Base-by-base conservation (phyloP, 2,329 filamentous ascomycete species). In the Talaromyces rugulosus region DNA sequence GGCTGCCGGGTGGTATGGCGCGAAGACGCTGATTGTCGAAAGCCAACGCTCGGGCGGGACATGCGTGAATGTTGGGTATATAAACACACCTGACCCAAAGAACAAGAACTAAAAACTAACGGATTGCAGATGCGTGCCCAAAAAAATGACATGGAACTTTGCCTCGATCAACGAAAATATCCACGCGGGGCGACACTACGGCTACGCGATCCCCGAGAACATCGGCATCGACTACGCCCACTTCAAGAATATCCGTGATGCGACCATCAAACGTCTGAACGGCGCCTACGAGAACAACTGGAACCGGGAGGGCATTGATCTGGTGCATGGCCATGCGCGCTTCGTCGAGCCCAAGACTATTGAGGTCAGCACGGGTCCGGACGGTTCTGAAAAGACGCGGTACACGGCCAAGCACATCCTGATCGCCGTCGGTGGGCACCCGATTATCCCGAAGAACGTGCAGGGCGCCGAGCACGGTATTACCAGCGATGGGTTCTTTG, bases 51-150 rank as follows among this genome's bases (percentile, higher is more conserved):
- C 77, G 31, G 81, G 81, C 34, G 81, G 80, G 58, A 80, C 76
- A 51, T 83, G 81, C 70, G 81, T 84, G 60, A 83, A 83, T 68
- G 82, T 83, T 66, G 82, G 81, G 80, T 82, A 73, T 66, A 77
- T n/a, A n/a, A n/a, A n/a, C n/a, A n/a, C n/a, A n/a, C n/a, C n/a
- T n/a, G n/a, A n/a, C n/a, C n/a, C n/a, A n/a, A n/a, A n/a, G n/a
- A n/a, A n/a, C n/a, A n/a, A n/a, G n/a, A n/a, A 44, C 16, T 16
- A 3, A 6, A 44, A 1, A 18, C 40, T 44, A 44, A 47, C 42
- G 4, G 18, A 27, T 12, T 56, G 34, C 60, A 82, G 82, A 61
- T 83, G 80, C 64, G 78, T 82, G 6, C 81, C 81, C 31, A 83
- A 83, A 70, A 83, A 82, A 64, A 81, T 82, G 74, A 82, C 80